These are phyloP conservation scores for Mitragyna speciosa DNA, from an alignment of 257 asterid genomes.

Conservation along the genomic window DNA sequence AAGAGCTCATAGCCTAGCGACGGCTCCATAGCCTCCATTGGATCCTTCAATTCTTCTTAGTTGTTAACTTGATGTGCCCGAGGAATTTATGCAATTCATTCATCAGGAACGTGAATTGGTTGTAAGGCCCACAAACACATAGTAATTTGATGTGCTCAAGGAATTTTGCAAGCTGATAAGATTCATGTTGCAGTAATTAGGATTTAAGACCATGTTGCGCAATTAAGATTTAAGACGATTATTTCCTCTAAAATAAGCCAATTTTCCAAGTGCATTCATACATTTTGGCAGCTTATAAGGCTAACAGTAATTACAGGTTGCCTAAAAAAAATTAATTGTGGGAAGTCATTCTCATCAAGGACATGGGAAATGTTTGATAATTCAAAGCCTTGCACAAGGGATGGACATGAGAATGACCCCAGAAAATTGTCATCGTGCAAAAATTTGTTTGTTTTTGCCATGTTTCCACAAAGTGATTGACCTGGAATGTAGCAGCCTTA, in stretches of 20 bases:
- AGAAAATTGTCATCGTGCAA: background rate
- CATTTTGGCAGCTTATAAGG: slow-evolving; percentile 2
- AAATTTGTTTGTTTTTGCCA: background rate
- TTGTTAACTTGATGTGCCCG: too few species aligned
- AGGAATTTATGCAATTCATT: too few species aligned
- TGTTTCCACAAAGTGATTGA: slow-evolving; percentile 16
- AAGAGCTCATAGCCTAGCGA: too few species aligned
- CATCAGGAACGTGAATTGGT: too few species aligned
- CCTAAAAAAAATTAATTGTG: too few species aligned
- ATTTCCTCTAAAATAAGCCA: background rate
- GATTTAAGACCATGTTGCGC: background rate
- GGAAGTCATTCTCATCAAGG: background rate
- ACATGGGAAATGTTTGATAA: background rate
- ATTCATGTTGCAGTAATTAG: background rate
- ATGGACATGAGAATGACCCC: background rate
- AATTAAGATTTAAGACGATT: too few species aligned
- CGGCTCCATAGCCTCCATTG: too few species aligned
- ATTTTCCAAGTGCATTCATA: background rate
- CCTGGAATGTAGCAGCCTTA: background rate
- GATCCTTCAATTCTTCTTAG: too few species aligned
- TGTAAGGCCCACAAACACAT: too few species aligned
- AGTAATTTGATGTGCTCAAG: too few species aligned
- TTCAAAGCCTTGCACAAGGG: background rate
- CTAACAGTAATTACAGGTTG: background rate
- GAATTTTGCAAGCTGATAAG: background rate